Conservation (phyloP, 306 rosid species). For the Albizia julibrissin region DNA sequence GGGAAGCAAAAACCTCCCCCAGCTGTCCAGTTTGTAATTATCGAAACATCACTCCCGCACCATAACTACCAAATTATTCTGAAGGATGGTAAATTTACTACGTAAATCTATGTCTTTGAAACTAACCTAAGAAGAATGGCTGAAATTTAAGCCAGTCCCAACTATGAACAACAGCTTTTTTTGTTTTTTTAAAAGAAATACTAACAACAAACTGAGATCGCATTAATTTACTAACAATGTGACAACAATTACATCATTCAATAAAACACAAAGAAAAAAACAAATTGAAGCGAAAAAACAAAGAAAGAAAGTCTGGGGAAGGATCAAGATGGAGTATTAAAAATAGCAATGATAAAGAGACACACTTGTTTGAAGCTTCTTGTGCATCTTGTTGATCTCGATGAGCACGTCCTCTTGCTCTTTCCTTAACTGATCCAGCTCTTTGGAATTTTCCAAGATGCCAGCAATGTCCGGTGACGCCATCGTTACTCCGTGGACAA, state of each 20-base stretch:
- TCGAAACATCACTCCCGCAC: not conserved
- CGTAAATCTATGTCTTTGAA: not conserved
- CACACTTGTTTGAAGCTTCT: slow-evolving; percentile 80
- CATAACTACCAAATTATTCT: not conserved
- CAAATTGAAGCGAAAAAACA: not conserved
- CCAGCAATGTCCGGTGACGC: slow-evolving; percentile 71
- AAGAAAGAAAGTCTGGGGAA: not conserved
- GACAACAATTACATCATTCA: slow-evolving; percentile 22
- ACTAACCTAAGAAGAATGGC: not conserved
- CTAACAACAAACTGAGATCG: not conserved
- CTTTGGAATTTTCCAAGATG: slow-evolving; percentile 76
- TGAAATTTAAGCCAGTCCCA: slow-evolving; percentile 16
- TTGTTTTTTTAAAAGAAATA: not conserved
- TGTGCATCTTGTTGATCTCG: slow-evolving; percentile 92
- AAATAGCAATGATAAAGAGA: not conserved
- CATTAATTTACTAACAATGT: not conserved
- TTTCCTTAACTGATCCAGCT: slow-evolving; percentile 88
- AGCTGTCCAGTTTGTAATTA: not conserved
- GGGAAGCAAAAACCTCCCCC: not conserved
- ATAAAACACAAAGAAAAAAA: not conserved
- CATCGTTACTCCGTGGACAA: slow-evolving; percentile 48
- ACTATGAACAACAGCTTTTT: not conserved
- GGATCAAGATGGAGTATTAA: not conserved
- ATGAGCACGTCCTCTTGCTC: slow-evolving; percentile 68
- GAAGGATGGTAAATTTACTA: slow-evolving; percentile 1